Evolutionary conservation across 2,329 filamentous ascomycete species (phyloP).

Genomic region (Leptodontidium sp.): DNA sequence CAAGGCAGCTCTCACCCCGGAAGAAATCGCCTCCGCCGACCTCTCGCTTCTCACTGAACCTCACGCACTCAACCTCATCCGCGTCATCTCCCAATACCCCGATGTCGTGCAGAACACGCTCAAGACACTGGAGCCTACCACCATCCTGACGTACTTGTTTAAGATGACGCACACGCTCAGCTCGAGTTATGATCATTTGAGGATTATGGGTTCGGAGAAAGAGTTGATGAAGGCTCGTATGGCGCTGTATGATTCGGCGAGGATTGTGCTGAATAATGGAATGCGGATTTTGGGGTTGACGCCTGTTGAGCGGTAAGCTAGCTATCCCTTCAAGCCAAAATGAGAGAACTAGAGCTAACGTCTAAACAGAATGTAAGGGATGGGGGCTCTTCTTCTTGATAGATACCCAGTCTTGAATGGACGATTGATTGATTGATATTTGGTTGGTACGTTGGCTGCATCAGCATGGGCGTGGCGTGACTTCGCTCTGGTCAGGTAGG

Average conservation of each 20-base stretch:
- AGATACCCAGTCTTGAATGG: slow-evolving; percentile 20
- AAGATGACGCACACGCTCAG: slow-evolving; percentile 85
- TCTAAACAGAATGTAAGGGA: slow-evolving; percentile 28
- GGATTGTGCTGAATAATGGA: slow-evolving; percentile 80
- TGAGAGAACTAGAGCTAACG: slow-evolving; percentile 10
- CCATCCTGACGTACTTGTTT: slow-evolving; percentile 76
- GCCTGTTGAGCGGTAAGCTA: slow-evolving; percentile 66
- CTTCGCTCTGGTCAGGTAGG: slow-evolving; percentile 2
- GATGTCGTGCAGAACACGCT: slow-evolving; percentile 85
- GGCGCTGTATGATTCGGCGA: slow-evolving; percentile 79
- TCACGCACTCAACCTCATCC: slow-evolving; percentile 76
- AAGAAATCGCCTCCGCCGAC: slow-evolving; percentile 70
- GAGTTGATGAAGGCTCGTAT: slow-evolving; percentile 76
- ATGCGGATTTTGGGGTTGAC: slow-evolving; percentile 83
- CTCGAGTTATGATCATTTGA: slow-evolving; percentile 82
- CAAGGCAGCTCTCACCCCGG: slow-evolving; percentile 59
- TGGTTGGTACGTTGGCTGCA: background rate
- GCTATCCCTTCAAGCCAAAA: background rate
- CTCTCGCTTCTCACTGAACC: slow-evolving; percentile 73
- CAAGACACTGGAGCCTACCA: slow-evolving; percentile 80
- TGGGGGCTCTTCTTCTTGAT: slow-evolving; percentile 17
- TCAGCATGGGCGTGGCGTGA: slow-evolving; percentile 14
- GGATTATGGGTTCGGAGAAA: slow-evolving; percentile 80
- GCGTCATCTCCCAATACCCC: slow-evolving; percentile 83
- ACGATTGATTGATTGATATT: background rate